These are phyloP conservation scores for Neonectria magnoliae DNA, from an alignment of 2,329 filamentous ascomycete species.

Conservation along the genomic window DNA sequence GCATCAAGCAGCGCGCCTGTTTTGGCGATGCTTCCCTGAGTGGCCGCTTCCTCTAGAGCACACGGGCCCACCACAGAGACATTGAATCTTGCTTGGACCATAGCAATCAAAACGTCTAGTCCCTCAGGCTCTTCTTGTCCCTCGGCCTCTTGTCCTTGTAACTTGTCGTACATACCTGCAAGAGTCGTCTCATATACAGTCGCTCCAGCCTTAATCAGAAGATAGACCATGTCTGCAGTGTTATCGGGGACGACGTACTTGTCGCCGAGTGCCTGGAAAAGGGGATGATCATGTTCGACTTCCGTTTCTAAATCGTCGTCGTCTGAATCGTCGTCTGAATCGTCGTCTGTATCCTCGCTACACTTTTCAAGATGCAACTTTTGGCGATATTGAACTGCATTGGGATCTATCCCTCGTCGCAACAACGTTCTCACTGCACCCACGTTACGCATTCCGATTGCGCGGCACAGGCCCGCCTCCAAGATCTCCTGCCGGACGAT, in stretches of 20 bases:
- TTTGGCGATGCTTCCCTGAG: neutral
- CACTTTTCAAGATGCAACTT: neutral
- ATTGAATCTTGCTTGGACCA: neutral
- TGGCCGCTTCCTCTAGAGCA: neutral
- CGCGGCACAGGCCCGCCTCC: neutral
- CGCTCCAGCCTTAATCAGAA: neutral
- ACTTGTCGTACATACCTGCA: no score
- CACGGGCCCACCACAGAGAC: neutral
- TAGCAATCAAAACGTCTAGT: neutral
- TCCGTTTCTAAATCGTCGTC: neutral
- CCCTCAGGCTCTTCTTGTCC: no score
- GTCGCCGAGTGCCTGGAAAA: neutral
- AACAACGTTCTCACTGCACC: neutral
- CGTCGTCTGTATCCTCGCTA: neutral
- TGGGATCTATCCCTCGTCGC: neutral
- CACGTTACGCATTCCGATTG: neutral
- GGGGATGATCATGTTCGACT: neutral
- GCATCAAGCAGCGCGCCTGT: neutral
- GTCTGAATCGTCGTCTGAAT: neutral
- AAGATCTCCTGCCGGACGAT: neutral
- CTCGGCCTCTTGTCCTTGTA: no score
- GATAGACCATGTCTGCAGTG: neutral
- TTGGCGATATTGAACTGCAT: conserved; percentile 1
- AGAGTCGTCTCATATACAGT: neutral
- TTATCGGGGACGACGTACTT: fast-evolving